phyloP scores from a whole-genome alignment of 176 grass and related monocot genomes.

The Bothriochloa decipiens region DNA sequence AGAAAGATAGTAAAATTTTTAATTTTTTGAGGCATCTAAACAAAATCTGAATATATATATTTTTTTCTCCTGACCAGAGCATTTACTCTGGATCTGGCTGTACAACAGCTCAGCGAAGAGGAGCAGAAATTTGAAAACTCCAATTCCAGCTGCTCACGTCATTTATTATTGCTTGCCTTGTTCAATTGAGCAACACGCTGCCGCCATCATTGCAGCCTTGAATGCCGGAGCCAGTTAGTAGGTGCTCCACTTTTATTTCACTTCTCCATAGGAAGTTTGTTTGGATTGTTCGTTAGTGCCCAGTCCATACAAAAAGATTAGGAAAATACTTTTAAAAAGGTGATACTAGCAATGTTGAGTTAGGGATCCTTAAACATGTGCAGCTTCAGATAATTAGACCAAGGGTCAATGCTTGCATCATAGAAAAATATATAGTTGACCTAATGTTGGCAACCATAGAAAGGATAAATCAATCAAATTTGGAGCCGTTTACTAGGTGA shows the following conservation, averaged over 20 bases:
- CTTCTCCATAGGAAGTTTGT: neutral
- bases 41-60: neutral
- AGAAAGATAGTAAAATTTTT: too few relatives aligned
- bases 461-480: neutral
- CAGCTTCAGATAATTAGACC: conserved; percentile 22
- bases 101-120: neutral
- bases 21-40: too few relatives aligned
- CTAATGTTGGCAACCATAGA: neutral
- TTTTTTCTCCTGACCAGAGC: neutral
- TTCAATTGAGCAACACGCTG: conserved; percentile 33
- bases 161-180: conserved; percentile 39
- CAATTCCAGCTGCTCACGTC: conserved; percentile 1
- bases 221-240: conserved; percentile 42
- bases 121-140: conserved; percentile 44
- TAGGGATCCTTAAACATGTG: conserved; percentile 5
- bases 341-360: neutral
- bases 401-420: conserved; percentile 3
- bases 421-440: conserved; percentile 29
- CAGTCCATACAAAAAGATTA: neutral
- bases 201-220: conserved; percentile 50
- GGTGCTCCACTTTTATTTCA: conserved; percentile 34
- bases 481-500: conserved; percentile 10
- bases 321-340: neutral
- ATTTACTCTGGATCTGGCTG: conserved; percentile 37
- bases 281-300: too few relatives aligned